These are phyloP conservation scores for Alternaria burnsii DNA, from an alignment of 2,329 filamentous ascomycete species.

Conservation along the genomic window DNA sequence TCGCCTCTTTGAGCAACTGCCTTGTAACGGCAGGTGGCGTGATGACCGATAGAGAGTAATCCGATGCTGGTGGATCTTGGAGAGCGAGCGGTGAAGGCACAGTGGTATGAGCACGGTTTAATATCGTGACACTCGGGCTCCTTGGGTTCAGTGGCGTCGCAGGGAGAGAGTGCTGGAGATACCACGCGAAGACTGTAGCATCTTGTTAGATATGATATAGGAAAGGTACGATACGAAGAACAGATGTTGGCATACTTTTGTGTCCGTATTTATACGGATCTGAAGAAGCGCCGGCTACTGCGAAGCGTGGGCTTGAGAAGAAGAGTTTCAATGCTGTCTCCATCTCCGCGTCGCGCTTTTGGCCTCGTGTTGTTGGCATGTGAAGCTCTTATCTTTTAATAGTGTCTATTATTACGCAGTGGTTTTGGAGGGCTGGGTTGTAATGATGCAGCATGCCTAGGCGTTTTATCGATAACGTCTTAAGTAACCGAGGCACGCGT, in stretches of 20 bases:
- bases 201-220: neutral
- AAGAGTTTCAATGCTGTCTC: slow-evolving; percentile 78
- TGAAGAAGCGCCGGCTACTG: slow-evolving; percentile 88
- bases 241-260: slow-evolving; percentile 67
- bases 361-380: slow-evolving; percentile 38
- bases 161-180: slow-evolving; percentile 76
- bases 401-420: neutral
- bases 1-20: slow-evolving; percentile 78
- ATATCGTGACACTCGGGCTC: slow-evolving; percentile 69
- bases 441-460: neutral
- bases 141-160: slow-evolving; percentile 86
- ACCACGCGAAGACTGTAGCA: slow-evolving; percentile 85
- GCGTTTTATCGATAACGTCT: slow-evolving; percentile 5
- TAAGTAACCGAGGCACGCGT: slow-evolving; percentile 8
- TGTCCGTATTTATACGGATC: slow-evolving; percentile 88
- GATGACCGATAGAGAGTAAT: slow-evolving; percentile 80
- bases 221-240: neutral
- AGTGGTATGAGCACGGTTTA: slow-evolving; percentile 67
- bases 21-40: slow-evolving; percentile 83
- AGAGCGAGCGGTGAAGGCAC: slow-evolving; percentile 72
- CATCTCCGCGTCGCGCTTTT: slow-evolving; percentile 55
- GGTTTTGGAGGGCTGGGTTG: neutral
- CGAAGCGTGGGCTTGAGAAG: slow-evolving; percentile 81
- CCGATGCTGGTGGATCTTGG: slow-evolving; percentile 61
- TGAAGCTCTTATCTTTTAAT: neutral